A percentile compares a stretch with the other conserved stretches of the same genome.
phyloP scores from a whole-genome alignment of 352 stramenopile species.

The Phytophthora melonis region DNA sequence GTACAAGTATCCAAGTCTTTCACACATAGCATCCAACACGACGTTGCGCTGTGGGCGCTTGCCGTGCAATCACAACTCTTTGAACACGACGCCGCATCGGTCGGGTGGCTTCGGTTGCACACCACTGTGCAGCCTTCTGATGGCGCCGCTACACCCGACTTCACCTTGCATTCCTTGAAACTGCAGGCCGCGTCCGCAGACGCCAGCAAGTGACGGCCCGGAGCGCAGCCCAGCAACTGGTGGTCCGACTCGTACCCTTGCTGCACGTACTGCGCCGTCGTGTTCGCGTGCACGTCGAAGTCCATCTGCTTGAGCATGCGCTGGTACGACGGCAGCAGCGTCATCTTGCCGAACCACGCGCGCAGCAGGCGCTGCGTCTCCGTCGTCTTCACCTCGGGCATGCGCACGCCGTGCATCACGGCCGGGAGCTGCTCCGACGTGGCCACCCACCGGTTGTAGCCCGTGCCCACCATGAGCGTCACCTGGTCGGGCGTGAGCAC shows the following conservation, averaged over 20 bases:
- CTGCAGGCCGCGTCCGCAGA: constrained; percentile 17
- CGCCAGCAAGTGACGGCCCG: constrained; percentile 46
- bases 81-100: no score
- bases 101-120: no score
- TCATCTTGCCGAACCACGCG: constrained; percentile 75
- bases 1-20: no score
- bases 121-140: no score
- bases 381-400: constrained; percentile 46
- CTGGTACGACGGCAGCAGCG: constrained; percentile 61
- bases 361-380: constrained; percentile 51
- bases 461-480: constrained; percentile 69
- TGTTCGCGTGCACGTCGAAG: constrained; percentile 54
- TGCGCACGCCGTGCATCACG: constrained; percentile 69
- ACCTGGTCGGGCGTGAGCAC: constrained; percentile 63
- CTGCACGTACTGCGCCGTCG: constrained; percentile 45
- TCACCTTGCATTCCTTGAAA: no score
- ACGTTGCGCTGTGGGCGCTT: no score
- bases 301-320: constrained; percentile 60
- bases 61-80: no score
- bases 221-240: constrained; percentile 50
- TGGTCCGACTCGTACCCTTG: constrained; percentile 35
- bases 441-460: constrained; percentile 60
- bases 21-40: no score
- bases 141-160: no score
- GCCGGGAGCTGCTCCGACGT: constrained; percentile 55